Base-by-base conservation (phyloP, 371 early-diverging fungal species). In the Mucor plumbeus region DNA sequence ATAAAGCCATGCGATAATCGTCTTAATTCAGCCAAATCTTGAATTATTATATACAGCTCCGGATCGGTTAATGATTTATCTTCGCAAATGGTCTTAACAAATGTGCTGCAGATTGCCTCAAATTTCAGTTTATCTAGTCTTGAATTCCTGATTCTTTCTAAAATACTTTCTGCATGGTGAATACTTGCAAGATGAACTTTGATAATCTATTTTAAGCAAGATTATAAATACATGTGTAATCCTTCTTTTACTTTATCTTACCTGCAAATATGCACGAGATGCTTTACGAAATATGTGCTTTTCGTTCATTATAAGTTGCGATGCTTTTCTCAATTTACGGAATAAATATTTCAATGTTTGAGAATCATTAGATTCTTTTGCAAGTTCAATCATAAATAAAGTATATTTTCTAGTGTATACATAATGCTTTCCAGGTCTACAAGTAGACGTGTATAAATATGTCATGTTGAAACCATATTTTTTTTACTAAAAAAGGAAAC, bases 361-460 rank as follows among this genome's bases (percentile, higher is more conserved):
- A 6, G 78, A 61, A 64, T 92, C 92, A 13, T 75, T 65, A 0
- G 83, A 77, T 44, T 82, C 87, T 54, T 79, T 75, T 13, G 86
- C 78, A 10, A 92, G 71, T 7, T 82, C 59, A 11, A 90, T 86
- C 35, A 90, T 59, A 55, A 88, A 87, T 36, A 80, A 47, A 0
- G 86, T 87, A 61, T 90, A 92, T 63, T 89, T 83, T 47, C 86
- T 84, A 0, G 88, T 79, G 55, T 88, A 91, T 4, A 84, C 85
- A 72, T 88, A 92, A 48, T 90, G 90, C 60, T 88, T 90, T 38
- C 91, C 92, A 8, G 84, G 79, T 21, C 84, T 84, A 72, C 4
- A 62, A 38, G 15, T 7, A 54, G 9, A 10, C 19, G 31, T 53
- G 53, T 31, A 53, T 53, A 21, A 53, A 21, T 53, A 26, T 53